A percentile compares a stretch with the other conserved stretches of the same genome.
phyloP scores from a whole-genome alignment of 2,329 filamentous ascomycete species.

The Alternaria consortialis region DNA sequence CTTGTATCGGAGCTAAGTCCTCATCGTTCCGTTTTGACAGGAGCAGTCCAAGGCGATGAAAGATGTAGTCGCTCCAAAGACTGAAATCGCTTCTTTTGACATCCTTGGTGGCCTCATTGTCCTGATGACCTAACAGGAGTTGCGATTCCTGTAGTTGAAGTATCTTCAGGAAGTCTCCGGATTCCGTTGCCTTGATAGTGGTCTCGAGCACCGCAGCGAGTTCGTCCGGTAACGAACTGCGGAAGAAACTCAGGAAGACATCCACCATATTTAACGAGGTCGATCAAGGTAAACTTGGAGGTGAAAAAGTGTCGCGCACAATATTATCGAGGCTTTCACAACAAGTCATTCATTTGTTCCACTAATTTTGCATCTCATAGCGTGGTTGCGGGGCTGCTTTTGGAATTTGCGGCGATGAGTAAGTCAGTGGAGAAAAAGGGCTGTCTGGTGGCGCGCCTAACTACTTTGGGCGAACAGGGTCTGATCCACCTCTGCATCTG shows the following conservation, averaged over 20 bases:
- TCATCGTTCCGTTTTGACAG: conserved; percentile 44
- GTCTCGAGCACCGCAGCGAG: conserved; percentile 50
- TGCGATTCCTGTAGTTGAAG: conserved; percentile 52
- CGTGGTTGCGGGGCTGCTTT: conserved; percentile 29
- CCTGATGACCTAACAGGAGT: conserved; percentile 52
- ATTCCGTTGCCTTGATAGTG: conserved; percentile 52
- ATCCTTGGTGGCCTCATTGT: conserved; percentile 44
- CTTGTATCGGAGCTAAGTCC: conserved; percentile 30
- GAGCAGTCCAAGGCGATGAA: conserved; percentile 53
- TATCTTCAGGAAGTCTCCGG: conserved; percentile 54
- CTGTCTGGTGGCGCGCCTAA: conserved; percentile 32
- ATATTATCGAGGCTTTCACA: neutral
- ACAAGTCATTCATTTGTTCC: neutral
- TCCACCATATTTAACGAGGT: conserved; percentile 51
- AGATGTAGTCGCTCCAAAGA: conserved; percentile 58
- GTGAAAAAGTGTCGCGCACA: neutral
- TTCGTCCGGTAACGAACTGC: conserved; percentile 54
- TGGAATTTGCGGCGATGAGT: conserved; percentile 40
- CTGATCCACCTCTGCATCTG: neutral
- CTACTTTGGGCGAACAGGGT: conserved; percentile 25
- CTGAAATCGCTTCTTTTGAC: conserved; percentile 45
- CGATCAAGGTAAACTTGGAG: neutral
- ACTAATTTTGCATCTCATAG: conserved; percentile 20
- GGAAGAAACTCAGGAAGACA: conserved; percentile 53
- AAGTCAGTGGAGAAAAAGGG: conserved; percentile 42